Evolutionary conservation across 495 filamentous ascomycete genomes (phyloP).

Genomic region (Barbatosphaeria neglecta): DNA sequence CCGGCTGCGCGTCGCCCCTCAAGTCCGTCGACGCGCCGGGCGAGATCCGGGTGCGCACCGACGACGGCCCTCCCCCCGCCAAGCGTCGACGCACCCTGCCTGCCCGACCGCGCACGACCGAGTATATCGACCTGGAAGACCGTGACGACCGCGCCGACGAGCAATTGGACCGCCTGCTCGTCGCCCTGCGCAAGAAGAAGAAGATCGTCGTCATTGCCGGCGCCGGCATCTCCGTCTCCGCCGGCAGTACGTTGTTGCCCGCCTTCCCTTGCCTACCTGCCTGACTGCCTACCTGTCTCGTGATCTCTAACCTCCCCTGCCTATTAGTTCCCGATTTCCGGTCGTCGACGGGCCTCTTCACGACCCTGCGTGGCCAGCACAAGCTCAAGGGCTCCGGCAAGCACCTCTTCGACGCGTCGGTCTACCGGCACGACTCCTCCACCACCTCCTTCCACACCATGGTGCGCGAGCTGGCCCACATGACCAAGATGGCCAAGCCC

Average conservation of each 20-base stretch:
- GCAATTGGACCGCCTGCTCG: constrained; percentile 55
- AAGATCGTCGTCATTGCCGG: constrained; percentile 96
- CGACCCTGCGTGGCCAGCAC: constrained; percentile 67
- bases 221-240: constrained; percentile 91
- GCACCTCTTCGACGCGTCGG: constrained; percentile 91
- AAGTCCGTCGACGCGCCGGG: constrained; percentile 20
- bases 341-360: constrained; percentile 79
- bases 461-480: constrained; percentile 74
- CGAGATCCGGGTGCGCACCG: constrained; percentile 43
- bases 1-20: constrained; percentile 31
- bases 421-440: constrained; percentile 80
- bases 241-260: constrained; percentile 62
- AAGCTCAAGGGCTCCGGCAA: constrained; percentile 90
- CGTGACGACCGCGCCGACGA: constrained; percentile 32
- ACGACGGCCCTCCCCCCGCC: constrained; percentile 52
- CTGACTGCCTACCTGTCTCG: not conserved
- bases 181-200: constrained; percentile 72
- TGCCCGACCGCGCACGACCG: constrained; percentile 62
- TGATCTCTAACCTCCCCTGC: not conserved
- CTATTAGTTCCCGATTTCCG: constrained; percentile 86
- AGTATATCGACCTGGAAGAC: constrained; percentile 58
- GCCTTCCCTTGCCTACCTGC: not conserved
- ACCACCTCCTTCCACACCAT: constrained; percentile 89
- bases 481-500: constrained; percentile 63
- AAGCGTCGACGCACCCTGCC: constrained; percentile 59